Base-by-base conservation (phyloP, 108 stramenopile species). In the Stephanodiscus minutulus region DNA sequence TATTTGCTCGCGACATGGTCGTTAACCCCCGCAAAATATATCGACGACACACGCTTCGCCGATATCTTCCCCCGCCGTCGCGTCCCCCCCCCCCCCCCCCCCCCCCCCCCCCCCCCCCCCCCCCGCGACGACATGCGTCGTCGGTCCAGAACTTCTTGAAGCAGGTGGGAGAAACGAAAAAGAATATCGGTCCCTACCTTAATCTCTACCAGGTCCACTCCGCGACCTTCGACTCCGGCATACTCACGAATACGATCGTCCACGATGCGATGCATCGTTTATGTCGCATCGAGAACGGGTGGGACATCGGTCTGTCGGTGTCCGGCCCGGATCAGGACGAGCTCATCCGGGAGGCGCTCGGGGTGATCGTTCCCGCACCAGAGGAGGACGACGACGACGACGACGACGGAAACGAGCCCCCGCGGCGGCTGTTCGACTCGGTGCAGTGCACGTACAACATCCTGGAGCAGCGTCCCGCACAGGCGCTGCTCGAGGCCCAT, bases 371-470 rank as follows among this genome's bases (percentile, higher is more conserved):
- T 28, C 37, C 65, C 10, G 59, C 41, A 2, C n/a, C 47, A 3
- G n/a, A 65, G 6, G 22, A 25, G 8, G 69, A 61, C 18, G 61
- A 22, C 11, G 71, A 72, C 29, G 70, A 70, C 2, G 13, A 36
- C 66, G 50, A 29, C 53, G 48, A 64, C 59, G 18, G 35, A 31
- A 61, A 3, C 56, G 56, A 68, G 31, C 31, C 31, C 31, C 31
- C 31, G 31, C 31, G 31, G 31, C 31, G 31, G 12, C 72, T 92
- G 24, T 92, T 93, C 81, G 91, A 90, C 61, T 88, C 89, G 1
- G 88, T 93, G 10, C 91, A 93, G 82, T 89, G 87, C 46, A 93
- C 91, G 22, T 93, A 76, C 83, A 93, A 93, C 65, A 49, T 87
- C 20, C 44, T 90, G 44, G 91, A 93, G 48, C 91, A 93, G 73